Base-by-base conservation (phyloP, 129 eudicot species). In the Glebionis coronaria region DNA sequence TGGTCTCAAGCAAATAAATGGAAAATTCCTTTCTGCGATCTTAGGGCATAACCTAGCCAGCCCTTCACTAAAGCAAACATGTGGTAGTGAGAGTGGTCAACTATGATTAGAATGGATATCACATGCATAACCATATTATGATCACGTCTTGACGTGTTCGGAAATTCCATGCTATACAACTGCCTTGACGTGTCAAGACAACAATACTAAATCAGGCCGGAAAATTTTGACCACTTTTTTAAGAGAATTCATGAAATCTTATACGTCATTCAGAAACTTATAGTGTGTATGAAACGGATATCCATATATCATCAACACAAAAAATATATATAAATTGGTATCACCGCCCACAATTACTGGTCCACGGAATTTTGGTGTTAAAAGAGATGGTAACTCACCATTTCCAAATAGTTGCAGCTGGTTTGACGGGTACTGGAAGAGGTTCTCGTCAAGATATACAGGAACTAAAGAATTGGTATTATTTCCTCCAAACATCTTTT, bases 361-460 rank as follows among this genome's bases (percentile, higher is more conserved):
- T n/a, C n/a, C n/a, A n/a, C 18, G 12, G 10, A 51, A 15, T n/a
- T 9, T 3, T 4, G 9, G 10, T 7, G 7, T 35, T 35, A 7
- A 42, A 38, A 53, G 25, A 29, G 12, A 35, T 56, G 67, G 44
- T 51, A 61, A 82, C 95, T 81, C 68, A 88, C 96, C 68, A 67
- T 84, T 92, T 67, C 86, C 91, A 82, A 87, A 88, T 42, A 92
- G 66, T 80, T 88, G 91, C 55, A 82, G 83, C 69, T 86, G 96
- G 78, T 85, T 86, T 66, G 96, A 73, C 71, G 88, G 84, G 71
- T 83, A 84, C 62, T 71, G 96, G 28, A 82, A 77, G 11, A 56
- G 75, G 40, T 77, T 83, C 38, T 80, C 88, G 52, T 86, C 95
- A 44, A 83, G 65, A 45, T 80, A 85, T 67, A 87, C 73, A 40